A percentile compares a stretch with the other conserved stretches of the same genome.
Evolutionary conservation across 2,329 filamentous ascomycete species (phyloP).

Genomic region (Microsporum audouinii): DNA sequence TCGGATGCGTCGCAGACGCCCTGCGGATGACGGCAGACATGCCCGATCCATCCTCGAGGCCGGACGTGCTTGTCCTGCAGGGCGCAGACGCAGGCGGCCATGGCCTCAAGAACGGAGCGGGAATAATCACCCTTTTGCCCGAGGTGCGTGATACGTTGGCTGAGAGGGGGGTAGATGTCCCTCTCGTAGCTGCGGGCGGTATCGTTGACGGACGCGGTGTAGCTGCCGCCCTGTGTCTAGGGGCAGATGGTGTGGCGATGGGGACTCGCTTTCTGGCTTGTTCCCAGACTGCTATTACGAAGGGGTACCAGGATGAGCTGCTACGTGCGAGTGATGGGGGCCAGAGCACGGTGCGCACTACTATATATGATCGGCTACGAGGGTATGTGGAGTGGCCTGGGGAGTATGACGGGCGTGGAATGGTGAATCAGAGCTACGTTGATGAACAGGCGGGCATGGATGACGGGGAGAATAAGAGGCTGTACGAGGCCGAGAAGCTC

Average conservation of each 20-base stretch:
- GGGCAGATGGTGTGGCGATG: conserved; percentile 46
- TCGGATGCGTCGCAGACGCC: conserved; percentile 41
- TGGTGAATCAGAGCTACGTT: conserved; percentile 45
- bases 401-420: conserved; percentile 46
- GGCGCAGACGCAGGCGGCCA: conserved; percentile 46
- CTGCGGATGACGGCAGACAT: conserved; percentile 17
- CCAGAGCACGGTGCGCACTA: conserved; percentile 38
- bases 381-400: conserved; percentile 48
- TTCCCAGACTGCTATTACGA: conserved; percentile 38
- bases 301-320: conserved; percentile 41
- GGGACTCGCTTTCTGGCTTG: conserved; percentile 53
- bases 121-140: conserved; percentile 41
- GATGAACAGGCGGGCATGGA: conserved; percentile 32
- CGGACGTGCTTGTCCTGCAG: conserved; percentile 43
- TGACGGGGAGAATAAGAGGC: conserved; percentile 30
- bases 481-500: conserved; percentile 40
- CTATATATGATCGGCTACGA: conserved; percentile 44
- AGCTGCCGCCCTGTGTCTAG: conserved; percentile 41
- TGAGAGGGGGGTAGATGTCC: conserved; percentile 22
- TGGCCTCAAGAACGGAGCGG: conserved; percentile 36
- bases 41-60: conserved; percentile 4
- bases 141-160: conserved; percentile 37
- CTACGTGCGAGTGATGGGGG: conserved; percentile 43
- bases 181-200: conserved; percentile 43
- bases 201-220: conserved; percentile 43